Conservation (phyloP, 495 filamentous ascomycete genomes). For the Hypoxylon trugodes region DNA sequence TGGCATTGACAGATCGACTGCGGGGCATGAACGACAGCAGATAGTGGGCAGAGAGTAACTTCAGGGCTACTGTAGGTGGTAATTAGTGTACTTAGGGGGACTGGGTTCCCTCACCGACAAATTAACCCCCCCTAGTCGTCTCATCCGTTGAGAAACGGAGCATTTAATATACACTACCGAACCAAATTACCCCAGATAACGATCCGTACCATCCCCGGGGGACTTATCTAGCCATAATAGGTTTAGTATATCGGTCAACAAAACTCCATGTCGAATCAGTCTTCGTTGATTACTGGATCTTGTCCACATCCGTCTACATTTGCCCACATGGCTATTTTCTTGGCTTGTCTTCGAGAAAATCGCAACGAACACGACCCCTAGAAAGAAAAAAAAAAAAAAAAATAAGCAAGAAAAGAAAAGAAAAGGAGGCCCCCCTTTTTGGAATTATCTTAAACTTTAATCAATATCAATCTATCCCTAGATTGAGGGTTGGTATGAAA, state of each 20-base stretch:
- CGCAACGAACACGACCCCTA: neutral
- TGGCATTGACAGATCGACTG: no score
- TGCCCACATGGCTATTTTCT: conserved; percentile 21
- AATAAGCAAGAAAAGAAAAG: neutral
- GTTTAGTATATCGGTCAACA: conserved; percentile 29
- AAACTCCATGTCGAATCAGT: conserved; percentile 34
- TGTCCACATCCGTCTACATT: no score
- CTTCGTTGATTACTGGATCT: conserved; percentile 12
- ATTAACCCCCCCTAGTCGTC: conserved; percentile 15
- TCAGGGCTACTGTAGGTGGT: no score
- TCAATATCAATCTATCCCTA: no score
- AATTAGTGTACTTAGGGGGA: no score
- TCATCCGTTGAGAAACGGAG: conserved; percentile 32
- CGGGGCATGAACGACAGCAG: neutral
- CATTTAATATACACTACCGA: conserved; percentile 18
- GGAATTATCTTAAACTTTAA: no score
- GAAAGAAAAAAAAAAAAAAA: neutral
- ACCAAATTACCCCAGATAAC: conserved; percentile 27
- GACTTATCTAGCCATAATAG: neutral
- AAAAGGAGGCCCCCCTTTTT: neutral
- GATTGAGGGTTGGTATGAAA: no score
- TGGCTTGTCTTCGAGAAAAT: conserved; percentile 9
- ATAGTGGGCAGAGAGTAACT: conserved; percentile 14
- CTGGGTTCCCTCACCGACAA: conserved; percentile 28
- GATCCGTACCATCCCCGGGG: conserved; percentile 28